These are phyloP conservation scores for Agaricales sp. DNA, from an alignment of 1,284 basidiomycete species.

Conservation along the genomic window DNA sequence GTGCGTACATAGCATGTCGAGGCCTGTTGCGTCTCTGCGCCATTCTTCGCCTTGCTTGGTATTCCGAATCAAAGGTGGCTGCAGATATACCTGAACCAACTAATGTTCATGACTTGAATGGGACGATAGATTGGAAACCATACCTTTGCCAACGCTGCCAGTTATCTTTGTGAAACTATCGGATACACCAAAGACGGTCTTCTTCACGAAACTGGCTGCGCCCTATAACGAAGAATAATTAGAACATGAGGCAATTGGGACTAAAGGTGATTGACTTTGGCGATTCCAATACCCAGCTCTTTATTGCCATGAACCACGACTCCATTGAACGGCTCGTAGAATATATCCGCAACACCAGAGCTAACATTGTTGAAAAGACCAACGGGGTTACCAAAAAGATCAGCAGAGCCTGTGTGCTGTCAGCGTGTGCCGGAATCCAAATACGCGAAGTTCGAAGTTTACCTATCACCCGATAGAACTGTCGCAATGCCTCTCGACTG, in stretches of 20 bases:
- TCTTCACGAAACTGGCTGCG: slow-evolving; percentile 97
- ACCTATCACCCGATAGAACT: slow-evolving; percentile 89
- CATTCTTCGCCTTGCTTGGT: slow-evolving; percentile 84
- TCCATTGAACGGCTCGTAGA: slow-evolving; percentile 98
- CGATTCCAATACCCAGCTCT: slow-evolving; percentile 95
- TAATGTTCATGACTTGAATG: slow-evolving; percentile 1
- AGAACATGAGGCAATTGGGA: slow-evolving; percentile 1
- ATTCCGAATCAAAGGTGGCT: slow-evolving; percentile 94
- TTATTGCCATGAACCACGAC: slow-evolving; percentile 96
- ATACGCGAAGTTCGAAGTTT: neutral
- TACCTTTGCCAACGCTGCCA: slow-evolving; percentile 93
- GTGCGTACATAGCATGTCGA: slow-evolving; percentile 81
- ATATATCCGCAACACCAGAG: slow-evolving; percentile 97
- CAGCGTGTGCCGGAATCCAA: neutral
- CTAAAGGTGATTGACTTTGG: slow-evolving; percentile 50
- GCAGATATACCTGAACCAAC: slow-evolving; percentile 70
- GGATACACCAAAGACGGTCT: slow-evolving; percentile 94
- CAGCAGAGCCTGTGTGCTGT: slow-evolving; percentile 56
- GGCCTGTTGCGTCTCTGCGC: slow-evolving; percentile 90
- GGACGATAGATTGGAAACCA: neutral
- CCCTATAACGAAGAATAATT: slow-evolving; percentile 39
- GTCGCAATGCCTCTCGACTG: slow-evolving; percentile 86
- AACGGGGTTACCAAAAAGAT: slow-evolving; percentile 90
- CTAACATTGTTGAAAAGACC: slow-evolving; percentile 98
- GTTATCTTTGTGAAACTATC: slow-evolving; percentile 98